phyloP scores from a whole-genome alignment of 2,329 filamentous ascomycete species.

The Shiraia sp. region DNA sequence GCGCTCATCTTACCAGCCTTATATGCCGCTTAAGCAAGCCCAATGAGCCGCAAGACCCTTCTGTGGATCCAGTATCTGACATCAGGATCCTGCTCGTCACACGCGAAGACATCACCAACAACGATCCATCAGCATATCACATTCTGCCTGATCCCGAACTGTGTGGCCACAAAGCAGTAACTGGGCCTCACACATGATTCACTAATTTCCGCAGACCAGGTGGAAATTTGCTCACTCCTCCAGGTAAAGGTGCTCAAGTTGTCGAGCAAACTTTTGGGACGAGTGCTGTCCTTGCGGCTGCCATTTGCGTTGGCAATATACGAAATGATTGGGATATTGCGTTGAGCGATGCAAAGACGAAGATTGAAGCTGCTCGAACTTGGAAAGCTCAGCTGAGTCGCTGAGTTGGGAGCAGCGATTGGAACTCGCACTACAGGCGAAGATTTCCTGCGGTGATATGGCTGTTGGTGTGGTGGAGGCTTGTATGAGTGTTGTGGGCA shows the following conservation, averaged over 20 bases:
- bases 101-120: constrained; percentile 52
- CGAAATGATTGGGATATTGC: constrained; percentile 58
- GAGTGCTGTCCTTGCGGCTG: constrained; percentile 56
- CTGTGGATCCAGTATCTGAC: constrained; percentile 32
- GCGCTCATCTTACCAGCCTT: constrained; percentile 58
- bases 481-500: constrained; percentile 57
- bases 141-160: constrained; percentile 53
- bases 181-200: constrained; percentile 56
- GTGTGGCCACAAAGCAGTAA: constrained; percentile 54
- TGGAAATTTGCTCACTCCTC: constrained; percentile 52
- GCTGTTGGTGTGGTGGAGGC: constrained; percentile 55
- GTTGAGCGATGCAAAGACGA: constrained; percentile 58
- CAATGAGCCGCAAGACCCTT: constrained; percentile 12
- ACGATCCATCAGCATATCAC: constrained; percentile 48
- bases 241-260: constrained; percentile 50
- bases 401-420: constrained; percentile 42
- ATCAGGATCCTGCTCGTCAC: constrained; percentile 59
- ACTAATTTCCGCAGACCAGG: constrained; percentile 53
- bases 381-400: constrained; percentile 48
- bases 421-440: constrained; percentile 55
- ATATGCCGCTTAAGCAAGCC: constrained; percentile 50
- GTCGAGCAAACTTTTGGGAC: constrained; percentile 51
- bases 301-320: constrained; percentile 60
- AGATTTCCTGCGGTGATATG: constrained; percentile 57
- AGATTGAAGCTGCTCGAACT: constrained; percentile 54